phyloP scores from a whole-genome alignment of 768 basidiomycete genomes.

The Naganishia kalamii region DNA sequence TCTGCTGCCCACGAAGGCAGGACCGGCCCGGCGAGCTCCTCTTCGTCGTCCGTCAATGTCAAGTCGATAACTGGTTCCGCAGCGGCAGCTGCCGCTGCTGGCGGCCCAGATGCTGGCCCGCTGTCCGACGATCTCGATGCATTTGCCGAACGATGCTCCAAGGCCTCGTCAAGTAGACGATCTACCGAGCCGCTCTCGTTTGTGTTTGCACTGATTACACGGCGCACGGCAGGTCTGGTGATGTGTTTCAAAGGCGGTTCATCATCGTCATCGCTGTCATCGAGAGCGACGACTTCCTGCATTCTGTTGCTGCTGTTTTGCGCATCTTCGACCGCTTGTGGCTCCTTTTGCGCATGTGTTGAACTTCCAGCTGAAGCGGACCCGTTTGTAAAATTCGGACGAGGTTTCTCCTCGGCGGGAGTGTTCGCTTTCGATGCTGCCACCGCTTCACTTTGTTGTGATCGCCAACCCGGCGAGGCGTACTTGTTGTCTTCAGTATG shows the following conservation, averaged over 20 bases:
- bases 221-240: background rate
- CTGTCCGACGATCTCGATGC: background rate
- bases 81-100: background rate
- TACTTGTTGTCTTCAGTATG: slow-evolving; percentile 82
- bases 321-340: background rate
- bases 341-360: background rate
- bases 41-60: slow-evolving; percentile 4
- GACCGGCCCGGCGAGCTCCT: background rate
- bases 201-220: background rate
- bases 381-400: background rate
- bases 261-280: slow-evolving; percentile 2
- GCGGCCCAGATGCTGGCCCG: background rate
- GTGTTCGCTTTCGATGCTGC: background rate
- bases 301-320: background rate
- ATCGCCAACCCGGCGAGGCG: slow-evolving; percentile 66
- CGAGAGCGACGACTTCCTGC: background rate
- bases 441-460: background rate
- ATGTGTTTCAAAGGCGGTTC: background rate
- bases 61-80: slow-evolving; percentile 9
- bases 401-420: slow-evolving; percentile 2
- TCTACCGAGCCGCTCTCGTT: background rate
- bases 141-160: background rate
- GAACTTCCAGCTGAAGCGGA: background rate
- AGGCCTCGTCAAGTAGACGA: background rate
- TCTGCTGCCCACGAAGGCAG: slow-evolving; percentile 6